phyloP scores from a whole-genome alignment of 495 filamentous ascomycete genomes.

The Penicillium riverlandense region DNA sequence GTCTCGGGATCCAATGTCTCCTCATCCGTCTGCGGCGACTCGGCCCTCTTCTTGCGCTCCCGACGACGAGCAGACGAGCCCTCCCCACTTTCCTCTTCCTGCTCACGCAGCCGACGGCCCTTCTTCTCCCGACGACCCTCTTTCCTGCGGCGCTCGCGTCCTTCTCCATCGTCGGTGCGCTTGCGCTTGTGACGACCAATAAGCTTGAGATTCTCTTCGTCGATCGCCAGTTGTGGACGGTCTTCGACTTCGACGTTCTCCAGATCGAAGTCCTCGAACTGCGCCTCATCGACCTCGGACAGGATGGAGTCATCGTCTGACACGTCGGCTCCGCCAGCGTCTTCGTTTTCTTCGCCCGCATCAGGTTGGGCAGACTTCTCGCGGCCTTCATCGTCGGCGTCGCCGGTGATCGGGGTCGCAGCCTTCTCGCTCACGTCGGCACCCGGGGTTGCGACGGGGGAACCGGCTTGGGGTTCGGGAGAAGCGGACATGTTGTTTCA shows the following conservation, averaged over 20 bases:
- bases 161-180: conserved; percentile 53
- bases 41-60: conserved; percentile 40
- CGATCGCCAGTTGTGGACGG: conserved; percentile 69
- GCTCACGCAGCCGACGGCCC: conserved; percentile 49
- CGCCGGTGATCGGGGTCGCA: conserved; percentile 16
- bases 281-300: conserved; percentile 90
- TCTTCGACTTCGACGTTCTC: conserved; percentile 69
- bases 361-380: conserved; percentile 1
- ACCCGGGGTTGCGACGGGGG: conserved; percentile 15
- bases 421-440: conserved; percentile 17
- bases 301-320: conserved; percentile 80
- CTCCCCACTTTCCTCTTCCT: conserved; percentile 45
- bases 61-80: conserved; percentile 46
- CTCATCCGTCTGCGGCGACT: conserved; percentile 52
- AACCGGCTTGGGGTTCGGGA: conserved; percentile 22
- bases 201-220: conserved; percentile 76
- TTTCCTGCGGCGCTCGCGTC: conserved; percentile 59
- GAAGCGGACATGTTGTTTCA: conserved; percentile 32
- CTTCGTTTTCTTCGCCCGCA: conserved; percentile 10
- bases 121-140: conserved; percentile 75
- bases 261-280: conserved; percentile 89
- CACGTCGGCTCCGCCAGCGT: conserved; percentile 31
- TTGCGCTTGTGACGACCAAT: conserved; percentile 76
- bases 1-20: conserved; percentile 52
- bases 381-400: conserved; percentile 15